Evolutionary conservation across 2,329 filamentous ascomycete species (phyloP).

Genomic region (Westerdykella sp.): DNA sequence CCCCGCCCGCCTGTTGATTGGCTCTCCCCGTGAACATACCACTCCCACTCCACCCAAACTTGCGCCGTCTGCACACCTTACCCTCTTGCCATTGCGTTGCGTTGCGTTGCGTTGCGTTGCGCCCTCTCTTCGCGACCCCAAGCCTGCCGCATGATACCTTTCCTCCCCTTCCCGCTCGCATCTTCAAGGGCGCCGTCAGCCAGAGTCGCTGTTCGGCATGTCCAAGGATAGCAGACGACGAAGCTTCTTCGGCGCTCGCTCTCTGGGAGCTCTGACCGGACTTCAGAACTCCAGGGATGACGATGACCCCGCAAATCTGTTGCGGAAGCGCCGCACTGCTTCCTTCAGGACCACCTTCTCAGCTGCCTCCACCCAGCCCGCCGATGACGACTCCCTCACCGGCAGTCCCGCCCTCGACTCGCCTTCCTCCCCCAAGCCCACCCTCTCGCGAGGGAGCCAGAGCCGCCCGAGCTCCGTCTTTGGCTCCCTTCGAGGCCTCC

Average conservation of each 20-base stretch:
- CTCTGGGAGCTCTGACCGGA: conserved; percentile 26
- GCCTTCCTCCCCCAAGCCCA: conserved; percentile 1
- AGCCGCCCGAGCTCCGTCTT: conserved; percentile 47
- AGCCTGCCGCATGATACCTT: conserved; percentile 3
- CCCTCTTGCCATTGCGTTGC: conserved; percentile 3
- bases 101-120: not conserved
- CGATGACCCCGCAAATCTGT: conserved; percentile 29
- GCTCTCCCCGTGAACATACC: conserved; percentile 3
- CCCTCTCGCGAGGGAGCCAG: conserved; percentile 16
- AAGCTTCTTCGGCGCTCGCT: conserved; percentile 33
- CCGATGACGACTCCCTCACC: conserved; percentile 12
- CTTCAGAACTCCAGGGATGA: conserved; percentile 28
- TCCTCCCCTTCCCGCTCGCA: conserved; percentile 10
- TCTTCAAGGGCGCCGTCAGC: conserved; percentile 26
- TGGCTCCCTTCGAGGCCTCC: conserved; percentile 51
- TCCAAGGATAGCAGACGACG: conserved; percentile 30
- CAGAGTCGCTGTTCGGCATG: conserved; percentile 22
- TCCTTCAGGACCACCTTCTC: conserved; percentile 33
- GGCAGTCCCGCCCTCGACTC: conserved; percentile 1
- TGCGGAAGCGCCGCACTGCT: conserved; percentile 34
- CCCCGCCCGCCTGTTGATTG: conserved; percentile 8
- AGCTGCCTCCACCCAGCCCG: conserved; percentile 16
- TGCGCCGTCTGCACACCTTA: not conserved
- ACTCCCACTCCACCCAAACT: not conserved
- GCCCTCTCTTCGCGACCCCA: conserved; percentile 3